Base-by-base conservation (phyloP, 2,329 filamentous ascomycete species). In the Beauveria australis region DNA sequence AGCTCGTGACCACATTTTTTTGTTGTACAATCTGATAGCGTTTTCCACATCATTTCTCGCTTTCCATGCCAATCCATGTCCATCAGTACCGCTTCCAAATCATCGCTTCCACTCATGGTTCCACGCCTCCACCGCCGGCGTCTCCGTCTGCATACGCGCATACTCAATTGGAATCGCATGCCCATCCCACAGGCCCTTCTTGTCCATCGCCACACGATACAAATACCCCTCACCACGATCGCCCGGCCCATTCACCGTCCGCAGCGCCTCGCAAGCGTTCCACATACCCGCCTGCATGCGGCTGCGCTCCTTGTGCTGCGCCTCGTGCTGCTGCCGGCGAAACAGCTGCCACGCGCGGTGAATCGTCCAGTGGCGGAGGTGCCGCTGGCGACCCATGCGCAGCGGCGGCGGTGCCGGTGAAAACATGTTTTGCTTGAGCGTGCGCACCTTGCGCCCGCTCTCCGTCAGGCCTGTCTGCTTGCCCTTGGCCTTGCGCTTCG, bases 311-410 rank as follows among this genome's bases (percentile, higher is more conserved):
- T 81, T 77, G 71, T 89, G 81, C 56, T 85, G 81, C 41, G 78
- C 76, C 65, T 82, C 79, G 53, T 86, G 86, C 68, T 86, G 81
- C 71, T 89, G 83, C 67, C 87, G 82, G 68, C 87, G 86, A 76
- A 88, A 89, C 33, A 97, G 81, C 69, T 90, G 82, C 91, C 92
- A 97, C 24, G 93, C 93, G 68, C 94, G 92, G 80, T 97, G 92
- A 75, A 99, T 97, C 56, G 94, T 97, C 94, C 94, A 99, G 81
- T 99, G 94, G 52, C 94, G 90, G 65, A 99, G 86, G 75, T 86
- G 84, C 61, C 94, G 87, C 74, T 89, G 89, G 67, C 93, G 91
- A 46, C 86, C 91, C 83, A 97, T 92, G 68, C 91, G 89, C 65
- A 99, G 84, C 1, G 94, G 92, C 0, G 83, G 77, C 5, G 81